Percentiles rank a stretch among this genome's conserved stretches.
Conservation (phyloP, 2,329 filamentous ascomycete species). For the Fusarium nelsonii region DNA sequence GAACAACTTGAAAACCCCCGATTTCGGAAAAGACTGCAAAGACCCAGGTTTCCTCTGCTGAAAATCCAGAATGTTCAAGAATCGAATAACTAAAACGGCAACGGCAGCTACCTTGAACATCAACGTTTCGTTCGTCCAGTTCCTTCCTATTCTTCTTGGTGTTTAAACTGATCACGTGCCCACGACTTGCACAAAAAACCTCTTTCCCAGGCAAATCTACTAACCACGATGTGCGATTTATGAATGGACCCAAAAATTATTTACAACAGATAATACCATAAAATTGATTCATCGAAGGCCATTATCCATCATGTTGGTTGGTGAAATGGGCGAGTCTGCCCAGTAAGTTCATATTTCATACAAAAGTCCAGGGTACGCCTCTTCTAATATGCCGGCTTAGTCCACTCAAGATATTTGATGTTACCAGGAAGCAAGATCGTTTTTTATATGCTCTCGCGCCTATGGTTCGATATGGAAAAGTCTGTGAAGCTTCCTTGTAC, state of each 20-base stretch:
- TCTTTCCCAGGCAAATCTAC: slow-evolving; percentile 19
- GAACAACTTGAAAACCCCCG: neutral
- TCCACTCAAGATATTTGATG: slow-evolving; percentile 70
- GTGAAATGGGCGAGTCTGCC: slow-evolving; percentile 35
- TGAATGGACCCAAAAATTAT: neutral
- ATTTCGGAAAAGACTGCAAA: neutral
- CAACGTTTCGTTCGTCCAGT: neutral
- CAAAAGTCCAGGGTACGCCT: slow-evolving; percentile 38
- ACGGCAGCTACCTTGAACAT: too few species aligned
- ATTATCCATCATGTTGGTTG: slow-evolving; percentile 31
- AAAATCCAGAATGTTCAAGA: neutral
- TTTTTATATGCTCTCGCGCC: slow-evolving; percentile 72
- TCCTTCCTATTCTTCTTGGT: neutral
- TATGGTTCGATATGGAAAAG: slow-evolving; percentile 77
- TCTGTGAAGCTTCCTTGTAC: slow-evolving; percentile 19
- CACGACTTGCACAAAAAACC: slow-evolving; percentile 37
- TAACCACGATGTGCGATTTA: neutral
- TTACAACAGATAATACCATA: neutral
- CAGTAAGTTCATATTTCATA: slow-evolving; percentile 37
- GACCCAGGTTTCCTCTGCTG: neutral
- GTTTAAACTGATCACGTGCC: slow-evolving; percentile 32
- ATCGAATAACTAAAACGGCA: too few species aligned
- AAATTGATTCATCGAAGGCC: neutral
- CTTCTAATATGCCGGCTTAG: slow-evolving; percentile 52
- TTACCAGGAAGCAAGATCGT: slow-evolving; percentile 63